Base-by-base conservation (phyloP, 495 filamentous ascomycete genomes). In the Endocarpon pusillum region DNA sequence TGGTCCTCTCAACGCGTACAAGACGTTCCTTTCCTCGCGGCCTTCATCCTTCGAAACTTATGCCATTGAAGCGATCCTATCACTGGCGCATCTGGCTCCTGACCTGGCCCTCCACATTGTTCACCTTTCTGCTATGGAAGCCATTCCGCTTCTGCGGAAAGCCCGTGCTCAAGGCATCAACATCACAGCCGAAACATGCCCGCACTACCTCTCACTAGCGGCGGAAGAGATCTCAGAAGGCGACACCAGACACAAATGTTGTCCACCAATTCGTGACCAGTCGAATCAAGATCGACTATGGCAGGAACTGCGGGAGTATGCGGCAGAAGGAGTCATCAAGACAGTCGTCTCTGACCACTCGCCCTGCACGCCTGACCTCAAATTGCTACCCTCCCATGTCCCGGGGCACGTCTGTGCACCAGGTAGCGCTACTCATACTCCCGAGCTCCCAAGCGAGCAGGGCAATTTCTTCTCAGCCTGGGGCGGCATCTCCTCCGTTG, bases 331-430 rank as follows among this genome's bases (percentile, higher is more conserved):
- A 25, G 81, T 91, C 45, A 86, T 97, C 53, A 71, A 78, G 51
- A 96, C 89, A 0, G 71, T 97, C 16, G 89, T 97, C n/a, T 87
- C 80, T 1, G 89, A 97, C 47, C 89, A 97, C 61, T 87, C 79
- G 18, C 89, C 89, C 9, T 97, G 89, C 61, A 97, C 89, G 1
- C 85, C 89, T 1, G 73, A 91, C 47, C 67, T 97, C 37, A 97
- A 97, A 60, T 68, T 87, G 19, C 71, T 97, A 0, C 84, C 85
- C 6, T 48, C 66, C 1, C 63, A 75, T 39, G 53, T 91, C 3
- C 58, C 64, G 3, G 38, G 39, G 5, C 21, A 27, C 12, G 28
- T 29, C 19, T 19, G 9, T 34, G 15, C 14, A 11, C 5, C 12
- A 16, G 4, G 15, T 9, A 11, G 20, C 4, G 34, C 40, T 27